Evolutionary conservation across 2,329 filamentous ascomycete species (phyloP).

Genomic region (Aureobasidium uvarum): DNA sequence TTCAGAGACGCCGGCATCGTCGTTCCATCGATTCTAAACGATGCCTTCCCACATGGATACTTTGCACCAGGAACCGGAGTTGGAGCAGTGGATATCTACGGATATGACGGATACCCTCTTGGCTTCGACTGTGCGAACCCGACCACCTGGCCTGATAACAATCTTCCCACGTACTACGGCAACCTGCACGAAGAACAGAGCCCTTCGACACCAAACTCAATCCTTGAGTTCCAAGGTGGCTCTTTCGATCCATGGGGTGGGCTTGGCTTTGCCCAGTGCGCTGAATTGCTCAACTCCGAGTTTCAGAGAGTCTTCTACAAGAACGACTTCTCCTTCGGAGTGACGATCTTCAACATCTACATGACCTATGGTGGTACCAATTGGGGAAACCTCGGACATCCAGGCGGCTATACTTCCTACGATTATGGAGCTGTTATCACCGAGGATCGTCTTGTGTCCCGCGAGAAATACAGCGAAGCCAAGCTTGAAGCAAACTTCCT

Average conservation of each 20-base stretch:
- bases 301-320: constrained; percentile 68
- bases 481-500: constrained; percentile 75
- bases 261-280: constrained; percentile 65
- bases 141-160: constrained; percentile 57
- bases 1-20: constrained; percentile 59
- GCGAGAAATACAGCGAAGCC: constrained; percentile 76
- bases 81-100: constrained; percentile 51
- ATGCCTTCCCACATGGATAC: constrained; percentile 60
- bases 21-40: constrained; percentile 60
- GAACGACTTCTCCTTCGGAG: constrained; percentile 62
- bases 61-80: constrained; percentile 58
- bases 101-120: constrained; percentile 51
- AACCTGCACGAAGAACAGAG: constrained; percentile 59
- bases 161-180: constrained; percentile 58
- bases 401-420: constrained; percentile 59
- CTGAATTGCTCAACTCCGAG: constrained; percentile 65
- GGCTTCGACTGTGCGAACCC: constrained; percentile 55
- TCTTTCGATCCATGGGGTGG: constrained; percentile 75
- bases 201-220: constrained; percentile 63
- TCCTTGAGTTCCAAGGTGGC: constrained; percentile 54
- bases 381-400: constrained; percentile 59
- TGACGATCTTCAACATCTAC: constrained; percentile 69
- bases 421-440: constrained; percentile 65
- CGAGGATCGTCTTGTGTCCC: constrained; percentile 65
- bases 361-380: constrained; percentile 71